Base-by-base conservation (phyloP, 345 rosid genomes). In the Populus nigra region DNA sequence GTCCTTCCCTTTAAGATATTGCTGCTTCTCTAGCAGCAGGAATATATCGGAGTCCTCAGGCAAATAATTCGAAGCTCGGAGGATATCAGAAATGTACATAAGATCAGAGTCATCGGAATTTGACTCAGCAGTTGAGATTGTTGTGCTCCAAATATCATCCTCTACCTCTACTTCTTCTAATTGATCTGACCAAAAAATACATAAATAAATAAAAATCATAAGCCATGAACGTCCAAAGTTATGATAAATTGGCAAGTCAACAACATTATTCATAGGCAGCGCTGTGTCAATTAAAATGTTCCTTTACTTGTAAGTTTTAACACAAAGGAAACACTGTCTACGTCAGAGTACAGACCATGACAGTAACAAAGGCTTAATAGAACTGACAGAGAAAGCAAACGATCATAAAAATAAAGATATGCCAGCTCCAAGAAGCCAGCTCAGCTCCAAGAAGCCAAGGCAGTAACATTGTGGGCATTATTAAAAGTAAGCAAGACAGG, bases 1-100 rank as follows among this genome's bases (percentile, higher is more conserved):
- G 85, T 88, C 88, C 65, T 86, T 86, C 18, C 93, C 94, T 25
- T 87, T 83, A 73, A 84, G 87, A 78, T 83, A 83, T 67, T 88
- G 92, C 81, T 91, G 97, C 84, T 88, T 90, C 84, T 96, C 99
- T 5, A 96, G 92, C 18, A 89, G 68, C 2, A 80, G 68, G 85
- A 90, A 92, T n/a, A 88, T 69, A 78, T 89, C 92, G 0, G 90
- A 75, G 31, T 90, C 94, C 36, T 86, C 88, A 0, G 92, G 90
- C 20, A 90, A 72, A 83, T 77, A 87, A 78, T 85, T 80, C 12
- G 85, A 83, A n/a, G 95, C 94, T 61, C 86, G 76, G 75, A 96
- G 81, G 77, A 96, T 81, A 73, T 90, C 93, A 2, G 94, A 89
- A 75, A 96, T 85, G 89, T 96, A 96, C 38, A 74, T 39, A 69